Conservation (phyloP, 306 rosid genomes). For the Acacia melanoxylon region DNA sequence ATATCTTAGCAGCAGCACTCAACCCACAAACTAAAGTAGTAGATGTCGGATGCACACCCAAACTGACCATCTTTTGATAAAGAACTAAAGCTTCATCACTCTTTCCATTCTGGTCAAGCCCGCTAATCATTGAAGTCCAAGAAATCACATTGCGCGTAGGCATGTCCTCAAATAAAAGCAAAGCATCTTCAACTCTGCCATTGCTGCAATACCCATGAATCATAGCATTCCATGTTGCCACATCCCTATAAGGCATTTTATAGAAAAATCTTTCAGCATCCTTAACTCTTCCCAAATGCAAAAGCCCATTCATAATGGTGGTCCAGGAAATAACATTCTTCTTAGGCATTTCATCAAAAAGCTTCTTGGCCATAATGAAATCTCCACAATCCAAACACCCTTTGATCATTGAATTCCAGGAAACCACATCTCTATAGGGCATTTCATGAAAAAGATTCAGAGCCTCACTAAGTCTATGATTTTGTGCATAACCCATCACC, state of each 20-base stretch:
- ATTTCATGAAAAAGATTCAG: slow-evolving; percentile 56
- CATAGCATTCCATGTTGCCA: slow-evolving; percentile 84
- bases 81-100: slow-evolving; percentile 58
- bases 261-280: slow-evolving; percentile 61
- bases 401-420: slow-evolving; percentile 76
- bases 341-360: slow-evolving; percentile 66
- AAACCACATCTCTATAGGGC: slow-evolving; percentile 57
- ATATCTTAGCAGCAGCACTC: slow-evolving; percentile 61
- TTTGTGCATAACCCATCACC: background rate
- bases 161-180: slow-evolving; percentile 59
- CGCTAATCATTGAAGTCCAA: slow-evolving; percentile 76
- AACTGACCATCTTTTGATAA: slow-evolving; percentile 55
- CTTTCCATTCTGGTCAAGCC: slow-evolving; percentile 71
- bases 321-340: slow-evolving; percentile 78
- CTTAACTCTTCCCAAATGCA: slow-evolving; percentile 57
- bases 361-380: slow-evolving; percentile 48
- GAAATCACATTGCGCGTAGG: slow-evolving; percentile 64
- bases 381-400: slow-evolving; percentile 67
- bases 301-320: slow-evolving; percentile 54
- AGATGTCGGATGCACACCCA: slow-evolving; percentile 46
- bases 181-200: slow-evolving; percentile 65
- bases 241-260: slow-evolving; percentile 65
- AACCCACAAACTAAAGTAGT: slow-evolving; percentile 63
- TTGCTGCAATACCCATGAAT: slow-evolving; percentile 64
- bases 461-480: slow-evolving; percentile 51